A percentile compares a stretch with the other conserved stretches of the same genome.
Evolutionary conservation across 2,329 filamentous ascomycete species (phyloP).

Genomic region (Aureobasidium sp.): DNA sequence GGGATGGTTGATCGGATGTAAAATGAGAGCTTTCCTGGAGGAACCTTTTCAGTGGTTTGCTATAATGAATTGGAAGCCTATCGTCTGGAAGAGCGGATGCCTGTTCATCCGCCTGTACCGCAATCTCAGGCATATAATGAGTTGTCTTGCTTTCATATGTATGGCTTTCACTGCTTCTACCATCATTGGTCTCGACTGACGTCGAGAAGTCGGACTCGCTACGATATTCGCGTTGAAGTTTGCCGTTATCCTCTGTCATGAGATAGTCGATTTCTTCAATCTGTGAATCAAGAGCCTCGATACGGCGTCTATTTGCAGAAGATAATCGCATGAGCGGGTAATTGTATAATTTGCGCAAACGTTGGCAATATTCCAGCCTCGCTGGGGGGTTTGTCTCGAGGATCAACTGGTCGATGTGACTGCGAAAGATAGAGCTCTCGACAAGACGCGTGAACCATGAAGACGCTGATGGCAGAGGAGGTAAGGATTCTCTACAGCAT

Average conservation of each 20-base stretch:
- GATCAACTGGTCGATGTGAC: background rate
- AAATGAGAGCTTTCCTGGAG: background rate
- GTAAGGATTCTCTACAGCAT: too few relatives aligned
- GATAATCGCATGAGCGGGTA: background rate
- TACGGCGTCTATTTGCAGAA: background rate
- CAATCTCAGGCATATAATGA: too few relatives aligned
- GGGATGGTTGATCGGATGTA: background rate
- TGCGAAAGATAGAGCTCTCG: background rate
- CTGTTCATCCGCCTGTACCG: background rate
- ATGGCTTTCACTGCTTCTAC: too few relatives aligned
- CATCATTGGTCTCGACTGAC: too few relatives aligned
- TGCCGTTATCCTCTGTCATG: background rate
- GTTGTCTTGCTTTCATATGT: too few relatives aligned
- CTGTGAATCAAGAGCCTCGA: background rate
- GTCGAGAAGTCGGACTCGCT: background rate
- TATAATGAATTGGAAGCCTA: background rate
- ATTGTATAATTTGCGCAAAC: background rate
- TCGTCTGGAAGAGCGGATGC: background rate
- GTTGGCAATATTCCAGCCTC: background rate
- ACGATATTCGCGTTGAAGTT: background rate
- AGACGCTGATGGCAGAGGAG: too few relatives aligned
- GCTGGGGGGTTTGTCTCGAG: conserved; percentile 1
- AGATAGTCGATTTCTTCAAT: conserved; percentile 1
- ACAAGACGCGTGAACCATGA: background rate
- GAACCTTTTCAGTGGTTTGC: background rate